Base-by-base conservation (phyloP, 768 basidiomycete species). In the Tylopilus balloui region DNA sequence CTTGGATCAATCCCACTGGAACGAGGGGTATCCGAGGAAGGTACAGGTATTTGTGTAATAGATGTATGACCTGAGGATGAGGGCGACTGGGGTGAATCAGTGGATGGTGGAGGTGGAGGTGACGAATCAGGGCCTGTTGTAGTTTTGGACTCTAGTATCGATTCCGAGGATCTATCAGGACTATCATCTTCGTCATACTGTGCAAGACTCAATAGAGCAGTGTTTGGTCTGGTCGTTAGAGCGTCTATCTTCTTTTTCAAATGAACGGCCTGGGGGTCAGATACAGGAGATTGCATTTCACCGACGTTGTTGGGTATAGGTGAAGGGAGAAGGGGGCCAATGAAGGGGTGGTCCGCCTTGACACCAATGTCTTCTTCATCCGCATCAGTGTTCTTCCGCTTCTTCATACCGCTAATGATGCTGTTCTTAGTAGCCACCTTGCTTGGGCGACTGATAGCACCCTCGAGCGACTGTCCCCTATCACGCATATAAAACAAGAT, bases 401-500 rank as follows among this genome's bases (percentile, higher is more conserved):
- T 74, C 65, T 72, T 77, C 71, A 75, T 70, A 41, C 73, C 74
- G 6, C 77, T 72, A 1, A 75, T 70, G 40, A 86, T 57, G 19
- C 67, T 56, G 23, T 60, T 68, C 58, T 69, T 77, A 42, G 61
- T 58, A 14, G 15, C 29, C 13, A 47, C 55, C 46, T 51, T 62
- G 19, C 53, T 56, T 24, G 68, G 45, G 19, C 57, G 54, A 45
- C 42, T 53, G 48, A 88, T 70, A 6, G 79, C 84, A 15, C 83
- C 80, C 56, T 86, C 80, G 40, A 90, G 70, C 5, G 75, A 78
- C 59, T 89, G 84, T 7, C 89, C 90, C 66, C 81, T 86, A 48
- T 85, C 83, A 43, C 83, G 81, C 37, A 92, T 78, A 67, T 98
- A 99, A 71, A 95, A 93, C 48, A 99, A 73, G 54, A 98, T 80